Evolutionary conservation across 163 green algal genomes (phyloP), one percentile per base, ranked within the genome.

Genomic region (Chlorella variabilis): DNA sequence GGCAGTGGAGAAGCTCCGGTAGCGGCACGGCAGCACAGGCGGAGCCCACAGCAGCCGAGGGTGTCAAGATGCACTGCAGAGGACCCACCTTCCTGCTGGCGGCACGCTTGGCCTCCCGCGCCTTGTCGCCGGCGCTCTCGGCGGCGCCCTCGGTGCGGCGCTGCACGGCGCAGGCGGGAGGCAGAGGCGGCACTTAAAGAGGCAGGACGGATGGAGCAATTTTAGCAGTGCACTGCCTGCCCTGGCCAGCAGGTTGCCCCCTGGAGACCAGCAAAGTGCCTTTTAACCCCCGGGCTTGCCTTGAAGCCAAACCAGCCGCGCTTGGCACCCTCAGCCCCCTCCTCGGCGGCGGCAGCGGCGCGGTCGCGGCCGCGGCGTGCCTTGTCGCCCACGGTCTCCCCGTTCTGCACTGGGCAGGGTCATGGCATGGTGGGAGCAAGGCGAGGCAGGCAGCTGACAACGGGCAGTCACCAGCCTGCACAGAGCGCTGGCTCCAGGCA

Each of bases 81-180:
- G n/a, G n/a, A 31, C 71, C 5, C 54, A 80, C 73, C 73, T 80
- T 80, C 11, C n/a, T 39, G 38, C 56, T 9, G 27, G 59, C 59
- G 27, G 58, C 73, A 21, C n/a, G 38, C 56, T 67, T 67, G 5
- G 73, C 39, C 3, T 45, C 73, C 18, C 8, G 36, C 38, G 42
- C n/a, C 49, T 59, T 41, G 73, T 27, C 38, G 13, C n/a, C 73
- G 0, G 73, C 73, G 4, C 15, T 61, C 36, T 80, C 73, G 17
- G 58, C 39, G 2, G 73, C 31, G 11, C 71, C 73, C 56, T 80
- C 36, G 25, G 73, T 29, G 38, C 39, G 73, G 58, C 38, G 38
- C 71, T 78, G 71, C 71, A 58, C 18, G 17, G 69, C 6, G 13
- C 4, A 61, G 67, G 13, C 25, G 5, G 63, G 4, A 51, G 20